Base-by-base conservation (phyloP, 179 eudicot genomes). In the Monotropa hypopitys region DNA sequence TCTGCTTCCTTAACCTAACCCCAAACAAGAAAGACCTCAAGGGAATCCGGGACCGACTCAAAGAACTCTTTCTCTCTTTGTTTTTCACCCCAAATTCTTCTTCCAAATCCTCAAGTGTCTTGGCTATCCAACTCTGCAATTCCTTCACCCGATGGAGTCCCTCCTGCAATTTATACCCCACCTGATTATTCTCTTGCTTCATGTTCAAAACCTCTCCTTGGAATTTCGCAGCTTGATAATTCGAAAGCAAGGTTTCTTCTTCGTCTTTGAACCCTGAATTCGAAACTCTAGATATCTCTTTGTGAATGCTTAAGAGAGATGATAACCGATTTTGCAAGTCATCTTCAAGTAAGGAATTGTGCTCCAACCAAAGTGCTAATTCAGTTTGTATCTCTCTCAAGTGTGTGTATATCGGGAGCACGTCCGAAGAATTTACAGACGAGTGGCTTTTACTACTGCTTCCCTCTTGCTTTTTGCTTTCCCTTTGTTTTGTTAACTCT, bases 121-220 rank as follows among this genome's bases (percentile, higher is more conserved):
- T 89, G 46, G 84, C 83, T 5, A 87, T 85, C 56, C 88, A 90
- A 35, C 70, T 45, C 56, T 89, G 87, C 23, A 92, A 88, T 35
- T 53, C 73, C 71, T 83, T 89, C 15, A 86, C 96, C 0, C 85
- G 82, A 47, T 86, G 81, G 56, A 86, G 72, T 21, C 96, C 96
- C 0, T 82, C 90, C 73, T 83, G 85, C 18, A 90, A 84, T 61
- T 92, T 93, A 71, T 88, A 85, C 0, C 89, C 89, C 16, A 94
- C 92, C 78, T 92, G 88, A 76, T 85, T 86, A 81, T 92, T 94
- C 79, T 94, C 97, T 32, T 89, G 92, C 71, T 88, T 94, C 98
- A 94, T 94, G 76, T 94, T 92, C 43, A 88, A 59, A 62, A 94
- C 74, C 81, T 92, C 98, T 38, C 97, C 98, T 51, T 90, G 94